Conservation (phyloP, 1,139 yeast species). For the Suhomyces coccinellae region DNA sequence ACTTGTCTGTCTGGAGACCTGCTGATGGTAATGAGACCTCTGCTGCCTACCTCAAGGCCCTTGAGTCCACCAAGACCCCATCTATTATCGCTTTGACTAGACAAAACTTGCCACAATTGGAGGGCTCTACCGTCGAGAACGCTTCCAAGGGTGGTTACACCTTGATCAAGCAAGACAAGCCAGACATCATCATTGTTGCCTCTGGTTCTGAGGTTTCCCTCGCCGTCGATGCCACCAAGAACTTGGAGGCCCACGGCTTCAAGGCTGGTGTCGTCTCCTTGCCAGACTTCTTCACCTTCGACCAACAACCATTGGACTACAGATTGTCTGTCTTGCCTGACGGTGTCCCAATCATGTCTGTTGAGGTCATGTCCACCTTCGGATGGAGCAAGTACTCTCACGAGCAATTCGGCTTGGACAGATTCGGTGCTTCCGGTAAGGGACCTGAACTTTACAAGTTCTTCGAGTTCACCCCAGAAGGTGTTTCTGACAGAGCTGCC, state of each 20-base stretch:
- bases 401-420: conserved; percentile 93
- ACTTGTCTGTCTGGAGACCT: conserved; percentile 97
- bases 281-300: conserved; percentile 93
- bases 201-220: conserved; percentile 96
- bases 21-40: conserved; percentile 99
- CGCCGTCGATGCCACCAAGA: conserved; percentile 76
- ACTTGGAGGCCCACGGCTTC: conserved; percentile 61
- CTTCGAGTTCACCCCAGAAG: conserved; percentile 93
- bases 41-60: conserved; percentile 88
- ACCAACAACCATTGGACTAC: conserved; percentile 78
- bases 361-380: conserved; percentile 88
- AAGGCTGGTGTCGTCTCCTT: conserved; percentile 84
- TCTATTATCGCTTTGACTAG: conserved; percentile 90
- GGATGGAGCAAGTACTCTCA: conserved; percentile 98
- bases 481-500: conserved; percentile 82
- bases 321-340: conserved; percentile 87
- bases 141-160: conserved; percentile 97
- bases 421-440: conserved; percentile 98
- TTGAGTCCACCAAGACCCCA: conserved; percentile 75
- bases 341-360: conserved; percentile 89
- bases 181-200: conserved; percentile 80
- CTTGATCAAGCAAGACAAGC: conserved; percentile 57
- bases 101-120: conserved; percentile 96
- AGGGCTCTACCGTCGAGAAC: conserved; percentile 88
- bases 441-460: conserved; percentile 77